These are phyloP conservation scores for Lactifluus piperatus DNA, from an alignment of 768 basidiomycete species.

Conservation along the genomic window DNA sequence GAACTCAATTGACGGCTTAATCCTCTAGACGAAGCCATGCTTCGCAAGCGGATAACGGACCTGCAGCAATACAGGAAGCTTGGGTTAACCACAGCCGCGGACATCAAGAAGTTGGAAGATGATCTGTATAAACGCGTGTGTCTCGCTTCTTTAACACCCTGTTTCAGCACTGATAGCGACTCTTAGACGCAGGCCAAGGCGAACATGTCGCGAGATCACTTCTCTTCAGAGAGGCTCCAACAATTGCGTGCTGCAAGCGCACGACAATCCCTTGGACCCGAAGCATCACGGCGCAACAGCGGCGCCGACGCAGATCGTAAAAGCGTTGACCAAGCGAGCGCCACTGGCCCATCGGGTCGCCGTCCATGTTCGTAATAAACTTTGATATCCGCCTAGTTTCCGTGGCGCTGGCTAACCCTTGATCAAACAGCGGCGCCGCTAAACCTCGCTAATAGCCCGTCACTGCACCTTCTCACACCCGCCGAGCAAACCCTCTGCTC, in stretches of 20 bases:
- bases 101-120: conserved; percentile 82
- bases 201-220: conserved; percentile 47
- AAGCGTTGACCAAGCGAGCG: conserved; percentile 41
- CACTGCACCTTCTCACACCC: conserved; percentile 80
- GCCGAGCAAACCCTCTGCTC: conserved; percentile 87
- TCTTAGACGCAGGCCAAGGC: conserved; percentile 57
- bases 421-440: conserved; percentile 47
- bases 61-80: conserved; percentile 84
- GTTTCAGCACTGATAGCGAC: conserved; percentile 6
- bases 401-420: neutral
- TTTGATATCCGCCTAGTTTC: neutral
- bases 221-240: conserved; percentile 40
- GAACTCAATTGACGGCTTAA: neutral
- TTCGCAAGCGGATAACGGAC: conserved; percentile 85
- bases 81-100: conserved; percentile 76
- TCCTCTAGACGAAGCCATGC: conserved; percentile 69
- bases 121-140: conserved; percentile 68
- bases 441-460: conserved; percentile 85
- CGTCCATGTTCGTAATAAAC: conserved; percentile 32
- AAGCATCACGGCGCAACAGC: conserved; percentile 39
- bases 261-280: conserved; percentile 47
- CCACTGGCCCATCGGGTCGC: conserved; percentile 34
- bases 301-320: conserved; percentile 42
- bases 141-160: conserved; percentile 14
- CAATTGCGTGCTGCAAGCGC: conserved; percentile 40